phyloP scores from a whole-genome alignment of 139 green algal species.

The Chlorella sorokiniana region DNA sequence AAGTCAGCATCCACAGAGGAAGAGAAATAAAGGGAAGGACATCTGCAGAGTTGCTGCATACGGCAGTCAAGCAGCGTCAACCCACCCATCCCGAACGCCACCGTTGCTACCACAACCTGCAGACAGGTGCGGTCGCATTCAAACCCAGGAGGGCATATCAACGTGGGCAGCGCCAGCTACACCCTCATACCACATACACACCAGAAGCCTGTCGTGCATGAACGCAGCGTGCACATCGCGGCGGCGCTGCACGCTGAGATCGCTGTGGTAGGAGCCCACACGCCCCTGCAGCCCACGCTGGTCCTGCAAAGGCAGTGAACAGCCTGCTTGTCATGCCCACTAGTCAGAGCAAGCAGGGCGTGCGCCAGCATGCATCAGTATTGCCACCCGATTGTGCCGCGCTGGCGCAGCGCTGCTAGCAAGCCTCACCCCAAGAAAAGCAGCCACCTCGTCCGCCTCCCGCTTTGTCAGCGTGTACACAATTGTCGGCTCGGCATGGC shows the following conservation, averaged over 20 bases:
- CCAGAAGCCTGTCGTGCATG: slow-evolving; percentile 52
- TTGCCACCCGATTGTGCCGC: too few species aligned
- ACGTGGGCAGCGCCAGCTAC: background rate
- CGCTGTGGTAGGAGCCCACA: slow-evolving; percentile 55
- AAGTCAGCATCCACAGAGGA: too few species aligned
- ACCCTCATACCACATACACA: background rate
- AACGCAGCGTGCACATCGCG: slow-evolving; percentile 53
- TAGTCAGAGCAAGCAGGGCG: too few species aligned
- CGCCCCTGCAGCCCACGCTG: background rate
- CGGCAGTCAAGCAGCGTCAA: too few species aligned
- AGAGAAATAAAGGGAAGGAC: background rate
- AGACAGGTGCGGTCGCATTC: background rate
- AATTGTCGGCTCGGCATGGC: slow-evolving; percentile 49
- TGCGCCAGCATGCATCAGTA: background rate
- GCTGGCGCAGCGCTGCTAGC: background rate
- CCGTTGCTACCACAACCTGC: slow-evolving; percentile 36
- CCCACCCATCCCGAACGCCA: slow-evolving; percentile 54
- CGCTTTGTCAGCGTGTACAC: slow-evolving; percentile 58
- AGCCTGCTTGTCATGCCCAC: background rate
- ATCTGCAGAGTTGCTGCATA: background rate
- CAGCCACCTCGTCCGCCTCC: slow-evolving; percentile 33
- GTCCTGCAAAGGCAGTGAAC: slow-evolving; percentile 1
- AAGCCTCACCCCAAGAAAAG: slow-evolving; percentile 24
- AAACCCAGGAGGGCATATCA: background rate
- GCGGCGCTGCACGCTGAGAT: slow-evolving; percentile 39